Conservation (phyloP, 164 flowering plant species). For the Liquidambar formosana region DNA sequence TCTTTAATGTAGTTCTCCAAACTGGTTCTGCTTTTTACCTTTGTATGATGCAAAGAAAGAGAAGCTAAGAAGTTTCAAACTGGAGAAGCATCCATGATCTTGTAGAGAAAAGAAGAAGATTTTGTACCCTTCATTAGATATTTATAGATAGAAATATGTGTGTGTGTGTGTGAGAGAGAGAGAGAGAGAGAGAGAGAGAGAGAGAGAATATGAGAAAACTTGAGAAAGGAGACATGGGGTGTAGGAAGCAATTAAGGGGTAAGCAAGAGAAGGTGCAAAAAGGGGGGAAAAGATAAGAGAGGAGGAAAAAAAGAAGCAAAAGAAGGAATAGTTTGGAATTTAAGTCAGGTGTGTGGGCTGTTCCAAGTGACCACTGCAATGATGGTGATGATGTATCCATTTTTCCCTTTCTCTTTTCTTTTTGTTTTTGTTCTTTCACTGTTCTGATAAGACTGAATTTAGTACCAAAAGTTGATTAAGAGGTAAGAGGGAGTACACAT, state of each 20-base stretch:
- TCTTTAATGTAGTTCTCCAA: background rate
- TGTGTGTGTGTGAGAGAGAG: constrained; percentile 6
- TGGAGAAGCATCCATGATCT: constrained; percentile 13
- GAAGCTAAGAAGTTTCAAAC: constrained; percentile 8
- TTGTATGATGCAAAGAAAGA: background rate
- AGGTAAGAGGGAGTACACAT: too few relatives aligned
- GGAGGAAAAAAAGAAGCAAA: constrained; percentile 10
- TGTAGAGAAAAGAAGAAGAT: constrained; percentile 5
- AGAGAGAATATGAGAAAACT: constrained; percentile 8
- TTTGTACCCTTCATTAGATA: constrained; percentile 2
- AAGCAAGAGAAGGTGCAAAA: constrained; percentile 12
- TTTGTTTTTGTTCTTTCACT: background rate
- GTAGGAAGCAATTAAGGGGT: constrained; percentile 12
- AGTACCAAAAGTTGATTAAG: background rate
- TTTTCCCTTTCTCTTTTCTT: constrained; percentile 12
- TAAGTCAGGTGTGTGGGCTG: constrained; percentile 28
- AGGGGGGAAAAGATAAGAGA: constrained; percentile 13
- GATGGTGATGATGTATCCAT: constrained; percentile 27
- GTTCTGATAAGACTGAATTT: background rate
- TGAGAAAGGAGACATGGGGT: constrained; percentile 14
- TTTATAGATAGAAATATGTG: constrained; percentile 1
- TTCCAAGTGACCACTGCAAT: constrained; percentile 28
- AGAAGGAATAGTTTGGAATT: constrained; percentile 22
- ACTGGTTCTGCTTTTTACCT: too few relatives aligned
- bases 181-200: constrained; percentile 9